A percentile compares a stretch with the other conserved stretches of the same genome.
phyloP scores from a whole-genome alignment of 306 rosid genomes.

The Malus domestica region DNA sequence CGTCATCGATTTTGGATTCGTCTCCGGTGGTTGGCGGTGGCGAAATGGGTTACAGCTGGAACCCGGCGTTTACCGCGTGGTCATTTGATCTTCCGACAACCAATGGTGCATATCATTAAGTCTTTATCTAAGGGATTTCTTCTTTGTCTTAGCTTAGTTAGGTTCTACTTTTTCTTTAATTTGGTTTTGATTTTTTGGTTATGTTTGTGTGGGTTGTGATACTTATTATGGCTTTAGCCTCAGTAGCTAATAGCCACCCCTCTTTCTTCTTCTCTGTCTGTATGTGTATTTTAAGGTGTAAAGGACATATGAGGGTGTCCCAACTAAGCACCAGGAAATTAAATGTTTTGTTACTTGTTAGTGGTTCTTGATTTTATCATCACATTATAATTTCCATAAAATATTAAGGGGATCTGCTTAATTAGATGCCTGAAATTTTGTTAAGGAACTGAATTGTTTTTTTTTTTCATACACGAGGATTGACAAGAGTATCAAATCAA shows the following conservation, averaged over 20 bases:
- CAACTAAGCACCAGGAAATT: slow-evolving; percentile 20
- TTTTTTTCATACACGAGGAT: too few species aligned
- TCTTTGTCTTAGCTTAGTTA: neutral
- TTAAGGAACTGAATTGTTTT: too few species aligned
- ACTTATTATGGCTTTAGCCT: slow-evolving; percentile 32
- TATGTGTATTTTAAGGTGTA: slow-evolving; percentile 39
- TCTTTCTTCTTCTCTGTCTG: neutral
- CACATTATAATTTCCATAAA: neutral
- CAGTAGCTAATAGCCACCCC: neutral
- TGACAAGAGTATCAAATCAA: too few species aligned
- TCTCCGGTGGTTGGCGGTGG: slow-evolving; percentile 40
- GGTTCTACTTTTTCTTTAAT: neutral
- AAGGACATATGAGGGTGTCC: slow-evolving; percentile 24
- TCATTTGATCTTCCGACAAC: slow-evolving; percentile 79
- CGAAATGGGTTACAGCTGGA: slow-evolving; percentile 76
- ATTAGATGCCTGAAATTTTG: neutral
- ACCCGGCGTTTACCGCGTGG: slow-evolving; percentile 58
- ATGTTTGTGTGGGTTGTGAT: slow-evolving; percentile 30
- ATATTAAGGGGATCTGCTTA: neutral
- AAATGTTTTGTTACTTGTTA: slow-evolving; percentile 3
- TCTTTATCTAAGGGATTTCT: neutral
- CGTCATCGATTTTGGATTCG: slow-evolving; percentile 56
- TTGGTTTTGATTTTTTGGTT: neutral
- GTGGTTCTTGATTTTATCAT: neutral
- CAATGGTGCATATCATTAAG: slow-evolving; percentile 61